Base-by-base conservation (phyloP, 352 stramenopile species). In the Globisporangium lucens region DNA sequence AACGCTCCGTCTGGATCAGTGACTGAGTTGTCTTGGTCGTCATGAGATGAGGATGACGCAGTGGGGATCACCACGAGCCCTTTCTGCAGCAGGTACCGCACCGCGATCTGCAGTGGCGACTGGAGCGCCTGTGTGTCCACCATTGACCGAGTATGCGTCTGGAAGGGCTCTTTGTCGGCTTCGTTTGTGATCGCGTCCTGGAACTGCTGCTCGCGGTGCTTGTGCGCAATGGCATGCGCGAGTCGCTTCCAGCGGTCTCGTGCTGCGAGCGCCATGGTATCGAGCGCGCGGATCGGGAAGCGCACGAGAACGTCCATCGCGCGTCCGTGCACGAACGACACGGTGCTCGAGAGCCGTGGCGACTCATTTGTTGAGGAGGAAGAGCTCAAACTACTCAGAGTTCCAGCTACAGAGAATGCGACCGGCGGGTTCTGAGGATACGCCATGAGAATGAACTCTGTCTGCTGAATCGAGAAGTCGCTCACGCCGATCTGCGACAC, bases 11-110 rank as follows among this genome's bases (percentile, higher is more conserved):
- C 36, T 8, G 12, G 38, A 15, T 46, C 38, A 17, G 38, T 13
- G 13, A 10, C 36, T 46, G 38, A 5, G 38, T 46, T 46, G 10
- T 46, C 12, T 46, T 46, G 38, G 17, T 46, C 38, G 12, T 20
- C 38, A 58, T 29, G 38, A 53, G 10, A 13, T 52, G 15, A 57
- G 51, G 1, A 2, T 65, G 15, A 65, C 6, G 61, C 36, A 8
- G 77, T 63, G 1, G 80, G 79, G 52, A 87, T 63, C n/a, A 91
- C 66, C 3, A 84, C 66, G 27, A 87, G 60, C 7, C 80, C 80
- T 63, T 75, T 77, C 49, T 89, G 79, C 53, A 90, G 63, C 36
- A 89, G 68, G 41, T 81, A 90, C 20, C 79, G 74, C 13, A 82
- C 36, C 24, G 68, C 53, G 61, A 90, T 74, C 56, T 86, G 80